Evolutionary conservation across 371 early-diverging fungal species (phyloP).

Genomic region (Mortierella sp.): DNA sequence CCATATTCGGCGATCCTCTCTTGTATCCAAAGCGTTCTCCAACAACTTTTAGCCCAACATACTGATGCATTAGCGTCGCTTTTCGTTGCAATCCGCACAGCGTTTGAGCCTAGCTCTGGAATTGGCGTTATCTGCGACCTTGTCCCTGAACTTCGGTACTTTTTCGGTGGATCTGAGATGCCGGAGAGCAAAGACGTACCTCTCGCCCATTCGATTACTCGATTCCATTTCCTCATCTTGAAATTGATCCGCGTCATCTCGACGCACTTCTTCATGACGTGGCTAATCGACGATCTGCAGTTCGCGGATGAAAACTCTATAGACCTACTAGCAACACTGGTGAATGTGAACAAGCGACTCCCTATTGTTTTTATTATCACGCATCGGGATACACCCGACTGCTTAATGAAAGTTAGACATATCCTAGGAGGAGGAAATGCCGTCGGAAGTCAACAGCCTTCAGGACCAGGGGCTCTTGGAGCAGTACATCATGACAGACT

Average conservation of each 20-base stretch:
- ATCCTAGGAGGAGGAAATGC: slow-evolving; percentile 43
- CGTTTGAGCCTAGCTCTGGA: slow-evolving; percentile 50
- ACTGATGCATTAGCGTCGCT: slow-evolving; percentile 44
- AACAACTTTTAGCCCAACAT: slow-evolving; percentile 48
- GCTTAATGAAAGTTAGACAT: slow-evolving; percentile 50
- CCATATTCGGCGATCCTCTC: slow-evolving; percentile 53
- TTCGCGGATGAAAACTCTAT: slow-evolving; percentile 52
- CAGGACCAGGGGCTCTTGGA: slow-evolving; percentile 26
- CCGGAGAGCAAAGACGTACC: slow-evolving; percentile 47
- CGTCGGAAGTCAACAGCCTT: slow-evolving; percentile 11
- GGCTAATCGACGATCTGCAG: slow-evolving; percentile 54
- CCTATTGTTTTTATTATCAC: slow-evolving; percentile 55
- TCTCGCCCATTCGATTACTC: slow-evolving; percentile 38
- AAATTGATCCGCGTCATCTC: slow-evolving; percentile 54
- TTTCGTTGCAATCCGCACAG: slow-evolving; percentile 48
- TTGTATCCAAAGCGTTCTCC: slow-evolving; percentile 49
- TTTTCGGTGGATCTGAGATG: slow-evolving; percentile 45
- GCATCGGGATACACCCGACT: slow-evolving; percentile 40
- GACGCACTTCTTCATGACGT: slow-evolving; percentile 56
- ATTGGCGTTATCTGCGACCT: slow-evolving; percentile 51
- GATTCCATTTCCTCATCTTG: slow-evolving; percentile 49
- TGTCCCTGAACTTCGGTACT: slow-evolving; percentile 44
- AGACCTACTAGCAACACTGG: slow-evolving; percentile 41
- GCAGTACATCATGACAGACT: slow-evolving; percentile 23
- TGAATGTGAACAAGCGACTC: slow-evolving; percentile 49